Conservation (phyloP, 2,329 filamentous ascomycete species). For the Basipetospora chlamydospora region DNA sequence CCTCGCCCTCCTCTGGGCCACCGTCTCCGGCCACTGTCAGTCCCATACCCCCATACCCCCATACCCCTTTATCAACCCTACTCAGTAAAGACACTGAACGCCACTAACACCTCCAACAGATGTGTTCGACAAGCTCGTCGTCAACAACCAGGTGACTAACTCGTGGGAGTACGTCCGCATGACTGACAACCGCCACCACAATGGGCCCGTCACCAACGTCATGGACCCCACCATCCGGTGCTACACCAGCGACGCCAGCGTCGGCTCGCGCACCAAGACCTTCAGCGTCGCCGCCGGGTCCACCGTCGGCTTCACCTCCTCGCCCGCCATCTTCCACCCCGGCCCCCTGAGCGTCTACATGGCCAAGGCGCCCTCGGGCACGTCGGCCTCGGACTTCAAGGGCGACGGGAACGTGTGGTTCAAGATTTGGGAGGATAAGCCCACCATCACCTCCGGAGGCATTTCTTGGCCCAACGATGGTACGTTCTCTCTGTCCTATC, state of each 20-base stretch:
- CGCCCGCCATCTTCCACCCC: conserved; percentile 19
- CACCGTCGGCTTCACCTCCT: conserved; percentile 19
- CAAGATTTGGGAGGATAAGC: conserved; percentile 32
- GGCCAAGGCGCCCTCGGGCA: conserved; percentile 18
- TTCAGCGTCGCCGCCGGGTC: conserved; percentile 26
- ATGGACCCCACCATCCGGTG: conserved; percentile 22
- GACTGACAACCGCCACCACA: conserved; percentile 28
- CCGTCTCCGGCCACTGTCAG: no score
- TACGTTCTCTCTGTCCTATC: no score
- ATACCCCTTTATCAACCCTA: no score
- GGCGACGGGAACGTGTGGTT: conserved; percentile 28
- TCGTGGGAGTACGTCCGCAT: conserved; percentile 31
- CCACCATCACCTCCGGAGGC: conserved; percentile 15
- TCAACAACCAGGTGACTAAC: conserved; percentile 27
- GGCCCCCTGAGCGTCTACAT: conserved; percentile 23
- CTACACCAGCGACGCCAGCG: conserved; percentile 29
- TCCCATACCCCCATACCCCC: no score
- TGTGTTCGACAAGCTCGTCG: conserved; percentile 25
- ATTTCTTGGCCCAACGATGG: no score
- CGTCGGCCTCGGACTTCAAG: conserved; percentile 17
- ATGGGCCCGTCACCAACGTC: conserved; percentile 23
- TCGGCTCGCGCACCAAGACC: conserved; percentile 33
- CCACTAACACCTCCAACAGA: no score
- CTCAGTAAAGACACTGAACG: no score
- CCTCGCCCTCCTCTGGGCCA: no score